Evolutionary conservation across 805 yeast genomes (phyloP), one percentile per base, ranked within the genome.

Genomic region (Saccharomycopsis babjevae): DNA sequence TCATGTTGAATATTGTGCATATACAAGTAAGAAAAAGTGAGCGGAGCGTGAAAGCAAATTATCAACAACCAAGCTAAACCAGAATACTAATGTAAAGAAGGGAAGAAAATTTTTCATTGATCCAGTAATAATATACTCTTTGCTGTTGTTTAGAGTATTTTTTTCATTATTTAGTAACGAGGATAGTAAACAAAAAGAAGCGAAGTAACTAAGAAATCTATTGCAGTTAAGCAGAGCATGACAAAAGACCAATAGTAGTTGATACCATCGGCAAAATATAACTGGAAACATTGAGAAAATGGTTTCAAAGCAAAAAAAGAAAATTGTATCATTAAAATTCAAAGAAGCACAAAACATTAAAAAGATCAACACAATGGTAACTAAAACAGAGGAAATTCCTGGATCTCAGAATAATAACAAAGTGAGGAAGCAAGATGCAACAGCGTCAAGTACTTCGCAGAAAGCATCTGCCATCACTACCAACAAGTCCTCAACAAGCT

Each of bases 1-100:
- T 46, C 52, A 46, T 46, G 52, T 46, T 18, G 52, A 46, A 46
- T 46, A 46, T 46, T 46, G 32, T 46, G 52, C 52, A 46, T 40
- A 34, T 7, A 22, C 52, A 46, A 20, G 28, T 28, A 46, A 46
- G 52, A 46, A 46, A 46, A 46, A 46, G 32, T 20, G 16, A 46
- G 32, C 52, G 52, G 52, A 46, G 52, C 52, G 52, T 46, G 32
- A 46, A 46, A 46, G 11, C 50, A 42, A 42, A 42, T 18, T 42
- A 46, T 46, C 52, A 25, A 46, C 32, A 25, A 20, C n/a, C 18
- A 10, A 11, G 52, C 22, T 13, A 46, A 46, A 46, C 13, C 16
- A 25, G 6, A 15, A 15, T 20, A 25, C 32, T 25, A n/a, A 22
- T 25, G 11, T 22, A 46, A 46, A 16, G n/a, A 46, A 46, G 16